Evolutionary conservation across 352 stramenopile species (phyloP).

Genomic region (Globisporangium parvum): DNA sequence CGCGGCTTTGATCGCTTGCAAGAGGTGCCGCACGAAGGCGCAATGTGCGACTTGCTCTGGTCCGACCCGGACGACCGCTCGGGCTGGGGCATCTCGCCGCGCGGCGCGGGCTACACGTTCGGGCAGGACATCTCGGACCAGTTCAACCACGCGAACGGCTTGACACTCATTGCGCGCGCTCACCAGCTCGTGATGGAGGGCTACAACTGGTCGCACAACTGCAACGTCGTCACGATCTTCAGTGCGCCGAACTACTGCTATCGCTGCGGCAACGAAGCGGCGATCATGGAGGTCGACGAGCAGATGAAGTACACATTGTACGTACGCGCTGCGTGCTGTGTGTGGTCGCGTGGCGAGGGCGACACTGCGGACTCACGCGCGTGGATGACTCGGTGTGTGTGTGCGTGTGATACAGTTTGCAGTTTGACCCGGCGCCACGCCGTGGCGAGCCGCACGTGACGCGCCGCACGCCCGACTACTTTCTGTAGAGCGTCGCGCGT

Average conservation of each 20-base stretch:
- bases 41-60: constrained; percentile 98
- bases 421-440: constrained; percentile 93
- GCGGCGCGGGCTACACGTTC: constrained; percentile 91
- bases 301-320: constrained; percentile 95
- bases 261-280: constrained; percentile 96
- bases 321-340: constrained; percentile 16
- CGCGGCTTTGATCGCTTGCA: constrained; percentile 91
- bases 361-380: background rate
- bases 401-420: constrained; percentile 72
- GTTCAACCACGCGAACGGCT: constrained; percentile 93
- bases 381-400: constrained; percentile 9
- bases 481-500: constrained; percentile 65
- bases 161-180: constrained; percentile 90
- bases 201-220: constrained; percentile 95
- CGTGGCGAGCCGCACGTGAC: constrained; percentile 92
- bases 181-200: constrained; percentile 93
- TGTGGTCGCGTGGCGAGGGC: background rate
- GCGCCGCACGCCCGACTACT: constrained; percentile 92
- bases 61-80: constrained; percentile 93
- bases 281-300: constrained; percentile 96
- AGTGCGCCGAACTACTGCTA: constrained; percentile 99
- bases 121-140: constrained; percentile 89
- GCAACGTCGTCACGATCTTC: constrained; percentile 98
- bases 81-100: constrained; percentile 94
- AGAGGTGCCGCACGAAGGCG: constrained; percentile 95